Evolutionary conservation across 2,329 filamentous ascomycete genomes (phyloP), one percentile per base, ranked within the genome.

Genomic region (Trichoderma breve): DNA sequence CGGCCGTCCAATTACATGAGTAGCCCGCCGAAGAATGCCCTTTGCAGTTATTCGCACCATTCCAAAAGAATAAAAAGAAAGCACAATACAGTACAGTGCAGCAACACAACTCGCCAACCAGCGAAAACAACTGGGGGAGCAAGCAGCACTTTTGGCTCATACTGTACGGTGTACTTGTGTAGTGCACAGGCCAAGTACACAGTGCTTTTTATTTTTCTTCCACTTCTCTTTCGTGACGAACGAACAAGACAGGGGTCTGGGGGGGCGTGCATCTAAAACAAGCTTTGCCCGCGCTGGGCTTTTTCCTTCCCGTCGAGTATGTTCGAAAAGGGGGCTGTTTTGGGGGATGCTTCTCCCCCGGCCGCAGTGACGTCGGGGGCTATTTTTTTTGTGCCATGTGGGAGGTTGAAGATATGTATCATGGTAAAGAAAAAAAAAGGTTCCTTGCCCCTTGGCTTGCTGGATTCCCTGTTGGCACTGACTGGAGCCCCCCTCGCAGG

Each of bases 181-280:
- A 28, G 55, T 21, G 21, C 66, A 28, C 36, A 34, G 53, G 47
- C 47, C 47, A 53, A 24, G 47, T 53, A 53, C 43, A 68, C 65
- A 68, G 65, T 68, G 65, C 15, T 3, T 18, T 15, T 43, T 43
- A 1, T 0, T n/a, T 3, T 1, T 43, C 15, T 4, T n/a, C 15
- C 12, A 5, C 32, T 43, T 39, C 11, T 30, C 51, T n/a, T 18
- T n/a, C 15, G 55, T 14, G 26, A 43, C 57, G 34, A 51, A 24
- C 8, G 39, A 36, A 36, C 34, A 36, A 36, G 24, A 32, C 68
- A 62, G 32, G 68, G 68, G 58, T 30, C 24, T n/a, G 18, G 21
- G 18, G 66, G 57, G 58, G 57, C 26, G 68, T 71, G 60, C 26
- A 32, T 64, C 34, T 24, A 71, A 57, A 66, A 65, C 60, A 65